phyloP scores from a whole-genome alignment of 352 stramenopile genomes.

The Pelagophyceae sp. region DNA sequence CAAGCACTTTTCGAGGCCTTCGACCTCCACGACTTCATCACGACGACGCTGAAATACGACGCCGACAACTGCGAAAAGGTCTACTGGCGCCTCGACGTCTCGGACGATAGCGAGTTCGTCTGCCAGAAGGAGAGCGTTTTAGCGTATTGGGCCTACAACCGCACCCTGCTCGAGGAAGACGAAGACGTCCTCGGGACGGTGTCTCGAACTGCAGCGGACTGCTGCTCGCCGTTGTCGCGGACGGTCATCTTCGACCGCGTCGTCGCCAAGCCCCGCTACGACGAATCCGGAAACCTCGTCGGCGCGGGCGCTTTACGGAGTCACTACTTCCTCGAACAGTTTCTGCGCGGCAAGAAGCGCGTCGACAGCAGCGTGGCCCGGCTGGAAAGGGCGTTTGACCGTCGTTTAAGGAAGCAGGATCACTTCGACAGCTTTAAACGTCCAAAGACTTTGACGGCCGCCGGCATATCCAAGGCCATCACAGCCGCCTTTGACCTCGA shows the following conservation, averaged over 20 bases:
- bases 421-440: background rate
- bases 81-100: no score
- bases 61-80: no score
- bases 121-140: background rate
- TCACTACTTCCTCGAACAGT: background rate
- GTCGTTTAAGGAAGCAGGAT: no score
- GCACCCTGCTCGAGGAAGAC: background rate
- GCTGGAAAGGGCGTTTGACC: background rate
- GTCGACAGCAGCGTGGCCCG: background rate
- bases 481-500: background rate
- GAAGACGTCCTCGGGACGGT: background rate
- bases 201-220: background rate
- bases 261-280: background rate
- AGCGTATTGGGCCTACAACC: constrained; percentile 5
- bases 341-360: background rate
- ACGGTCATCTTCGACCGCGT: background rate
- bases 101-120: background rate
- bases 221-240: background rate
- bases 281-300: background rate
- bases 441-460: background rate
- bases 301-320: background rate
- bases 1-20: background rate
- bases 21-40: no score
- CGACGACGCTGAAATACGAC: no score
- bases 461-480: background rate